Evolutionary conservation across 2,329 filamentous ascomycete genomes (phyloP).

Genomic region (Clonostachys rhizophaga): DNA sequence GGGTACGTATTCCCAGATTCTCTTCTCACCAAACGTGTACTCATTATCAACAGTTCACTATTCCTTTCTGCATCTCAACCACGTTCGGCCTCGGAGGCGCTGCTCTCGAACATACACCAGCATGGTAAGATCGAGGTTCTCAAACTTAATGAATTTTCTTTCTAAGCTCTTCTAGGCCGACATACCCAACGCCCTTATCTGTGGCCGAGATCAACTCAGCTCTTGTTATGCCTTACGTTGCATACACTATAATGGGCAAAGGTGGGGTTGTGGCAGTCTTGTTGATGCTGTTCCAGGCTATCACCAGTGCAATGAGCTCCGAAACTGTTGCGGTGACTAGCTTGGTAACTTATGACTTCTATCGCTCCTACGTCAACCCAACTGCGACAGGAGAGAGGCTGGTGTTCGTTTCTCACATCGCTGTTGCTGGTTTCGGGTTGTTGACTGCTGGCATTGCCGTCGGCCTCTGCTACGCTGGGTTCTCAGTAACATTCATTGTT

Average conservation of each 20-base stretch:
- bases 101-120: slow-evolving; percentile 59
- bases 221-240: slow-evolving; percentile 79
- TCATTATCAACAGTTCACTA: slow-evolving; percentile 59
- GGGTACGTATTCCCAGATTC: slow-evolving; percentile 18
- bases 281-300: slow-evolving; percentile 84
- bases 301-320: slow-evolving; percentile 77
- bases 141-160: too few relatives aligned
- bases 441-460: too few relatives aligned
- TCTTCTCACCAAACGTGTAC: too few relatives aligned
- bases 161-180: slow-evolving; percentile 61
- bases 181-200: slow-evolving; percentile 67
- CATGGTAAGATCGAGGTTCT: too few relatives aligned
- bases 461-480: slow-evolving; percentile 67
- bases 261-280: slow-evolving; percentile 77
- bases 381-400: slow-evolving; percentile 68
- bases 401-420: slow-evolving; percentile 73
- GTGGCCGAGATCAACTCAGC: slow-evolving; percentile 75
- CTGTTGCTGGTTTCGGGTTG: slow-evolving; percentile 69
- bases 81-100: slow-evolving; percentile 83
- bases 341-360: slow-evolving; percentile 83
- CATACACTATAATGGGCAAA: slow-evolving; percentile 76
- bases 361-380: slow-evolving; percentile 83
- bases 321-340: slow-evolving; percentile 85
- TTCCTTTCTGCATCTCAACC: slow-evolving; percentile 84
- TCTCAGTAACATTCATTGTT: slow-evolving; percentile 71